phyloP scores from a whole-genome alignment of 2,329 filamentous ascomycete genomes.

The Aspergillus sp. region DNA sequence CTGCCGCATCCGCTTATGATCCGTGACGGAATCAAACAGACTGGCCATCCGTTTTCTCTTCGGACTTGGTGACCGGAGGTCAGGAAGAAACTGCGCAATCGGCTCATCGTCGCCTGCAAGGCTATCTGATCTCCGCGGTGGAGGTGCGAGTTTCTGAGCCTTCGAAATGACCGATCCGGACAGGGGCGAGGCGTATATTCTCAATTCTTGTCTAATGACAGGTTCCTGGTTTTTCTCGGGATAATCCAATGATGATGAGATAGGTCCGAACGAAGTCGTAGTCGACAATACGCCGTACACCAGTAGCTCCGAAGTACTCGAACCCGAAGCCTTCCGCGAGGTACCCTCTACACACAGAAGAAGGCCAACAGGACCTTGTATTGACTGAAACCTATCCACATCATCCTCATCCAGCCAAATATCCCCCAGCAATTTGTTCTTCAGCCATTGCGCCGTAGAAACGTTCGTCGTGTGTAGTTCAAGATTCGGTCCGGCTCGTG shows the following conservation, averaged over 20 bases:
- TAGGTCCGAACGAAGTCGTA: slow-evolving; percentile 20
- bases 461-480: slow-evolving; percentile 31
- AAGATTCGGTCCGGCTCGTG: slow-evolving; percentile 33
- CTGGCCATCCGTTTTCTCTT: slow-evolving; percentile 39
- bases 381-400: slow-evolving; percentile 17
- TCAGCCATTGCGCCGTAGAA: slow-evolving; percentile 33
- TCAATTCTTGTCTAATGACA: slow-evolving; percentile 21
- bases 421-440: slow-evolving; percentile 27
- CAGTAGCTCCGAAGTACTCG: slow-evolving; percentile 29
- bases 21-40: slow-evolving; percentile 35
- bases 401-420: slow-evolving; percentile 30
- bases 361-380: slow-evolving; percentile 36
- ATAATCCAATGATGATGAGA: slow-evolving; percentile 23
- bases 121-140: slow-evolving; percentile 19
- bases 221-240: slow-evolving; percentile 7
- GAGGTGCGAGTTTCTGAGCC: slow-evolving; percentile 28
- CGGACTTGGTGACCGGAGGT: slow-evolving; percentile 33
- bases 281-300: slow-evolving; percentile 34
- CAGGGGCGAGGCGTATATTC: slow-evolving; percentile 32
- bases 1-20: slow-evolving; percentile 35
- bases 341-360: slow-evolving; percentile 25
- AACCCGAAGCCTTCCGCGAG: slow-evolving; percentile 10
- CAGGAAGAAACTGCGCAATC: slow-evolving; percentile 32
- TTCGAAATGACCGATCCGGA: slow-evolving; percentile 28
- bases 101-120: slow-evolving; percentile 7